A percentile compares a stretch with the other conserved stretches of the same genome.
Conservation (phyloP, 2,329 filamentous ascomycete genomes). For the Trichoderma koningii region DNA sequence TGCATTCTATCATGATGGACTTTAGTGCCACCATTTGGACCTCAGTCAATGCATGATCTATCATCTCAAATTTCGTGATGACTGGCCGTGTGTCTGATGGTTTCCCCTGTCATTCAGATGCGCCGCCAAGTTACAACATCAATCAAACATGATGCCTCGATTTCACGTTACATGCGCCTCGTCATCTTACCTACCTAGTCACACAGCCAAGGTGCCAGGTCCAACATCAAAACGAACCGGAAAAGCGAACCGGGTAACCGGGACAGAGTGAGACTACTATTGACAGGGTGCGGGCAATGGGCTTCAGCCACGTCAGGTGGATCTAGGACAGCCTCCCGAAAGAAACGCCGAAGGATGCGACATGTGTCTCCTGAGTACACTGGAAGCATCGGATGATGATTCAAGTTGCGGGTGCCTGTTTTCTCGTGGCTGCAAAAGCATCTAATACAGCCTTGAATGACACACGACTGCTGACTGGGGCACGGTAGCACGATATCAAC, state of each 20-base stretch:
- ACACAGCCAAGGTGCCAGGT: not conserved
- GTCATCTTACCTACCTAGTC: not conserved
- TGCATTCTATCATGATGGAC: constrained; percentile 28
- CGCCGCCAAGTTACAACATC: not conserved
- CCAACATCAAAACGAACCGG: no score
- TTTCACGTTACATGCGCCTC: not conserved
- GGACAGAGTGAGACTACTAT: not conserved
- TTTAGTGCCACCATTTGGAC: not conserved
- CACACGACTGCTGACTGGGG: not conserved
- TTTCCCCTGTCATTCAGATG: not conserved
- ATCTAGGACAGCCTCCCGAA: not conserved
- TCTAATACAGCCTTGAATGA: not conserved
- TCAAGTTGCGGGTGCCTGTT: not conserved
- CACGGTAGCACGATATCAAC: no score
- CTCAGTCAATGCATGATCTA: not conserved
- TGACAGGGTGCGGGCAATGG: no score
- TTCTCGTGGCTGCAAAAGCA: no score
- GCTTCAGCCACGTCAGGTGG: not conserved
- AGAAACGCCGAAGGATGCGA: not conserved
- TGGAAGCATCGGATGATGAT: no score
- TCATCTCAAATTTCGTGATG: not conserved
- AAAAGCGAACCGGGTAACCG: not conserved
- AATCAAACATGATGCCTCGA: not conserved
- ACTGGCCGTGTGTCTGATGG: not conserved
- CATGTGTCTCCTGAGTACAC: not conserved